Evolutionary conservation across 495 filamentous ascomycete genomes (phyloP).

Genomic region (Acidomyces sp.): DNA sequence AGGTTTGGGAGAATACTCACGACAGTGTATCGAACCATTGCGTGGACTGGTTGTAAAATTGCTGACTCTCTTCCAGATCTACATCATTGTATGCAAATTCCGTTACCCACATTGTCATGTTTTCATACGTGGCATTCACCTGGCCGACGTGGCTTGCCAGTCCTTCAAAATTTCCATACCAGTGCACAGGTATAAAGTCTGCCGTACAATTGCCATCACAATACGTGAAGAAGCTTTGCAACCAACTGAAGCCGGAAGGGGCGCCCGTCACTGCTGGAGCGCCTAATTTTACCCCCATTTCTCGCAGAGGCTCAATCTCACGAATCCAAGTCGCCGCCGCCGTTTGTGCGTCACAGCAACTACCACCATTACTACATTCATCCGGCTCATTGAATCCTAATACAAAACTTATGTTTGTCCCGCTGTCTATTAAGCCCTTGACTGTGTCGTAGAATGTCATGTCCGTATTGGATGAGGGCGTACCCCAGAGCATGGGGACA

Average conservation of each 20-base stretch:
- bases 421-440: constrained; percentile 33
- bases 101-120: constrained; percentile 57
- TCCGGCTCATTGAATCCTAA: constrained; percentile 71
- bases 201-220: constrained; percentile 42
- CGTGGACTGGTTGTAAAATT: constrained; percentile 49
- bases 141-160: constrained; percentile 57
- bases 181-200: constrained; percentile 65
- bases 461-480: constrained; percentile 21
- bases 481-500: constrained; percentile 71
- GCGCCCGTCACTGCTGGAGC: constrained; percentile 27
- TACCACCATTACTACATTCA: constrained; percentile 42
- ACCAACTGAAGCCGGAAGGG: constrained; percentile 46
- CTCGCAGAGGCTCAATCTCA: constrained; percentile 51
- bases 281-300: constrained; percentile 24
- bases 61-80: constrained; percentile 40
- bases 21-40: constrained; percentile 45
- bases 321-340: constrained; percentile 55
- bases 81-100: constrained; percentile 47
- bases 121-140: constrained; percentile 43
- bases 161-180: constrained; percentile 65
- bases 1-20: constrained; percentile 2
- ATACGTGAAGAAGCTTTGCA: constrained; percentile 45
- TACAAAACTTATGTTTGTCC: constrained; percentile 49
- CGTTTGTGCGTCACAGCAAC: constrained; percentile 37
- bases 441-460: constrained; percentile 45